These are phyloP conservation scores for Kwoniella pini DNA, from an alignment of 768 basidiomycete genomes.

Conservation along the genomic window DNA sequence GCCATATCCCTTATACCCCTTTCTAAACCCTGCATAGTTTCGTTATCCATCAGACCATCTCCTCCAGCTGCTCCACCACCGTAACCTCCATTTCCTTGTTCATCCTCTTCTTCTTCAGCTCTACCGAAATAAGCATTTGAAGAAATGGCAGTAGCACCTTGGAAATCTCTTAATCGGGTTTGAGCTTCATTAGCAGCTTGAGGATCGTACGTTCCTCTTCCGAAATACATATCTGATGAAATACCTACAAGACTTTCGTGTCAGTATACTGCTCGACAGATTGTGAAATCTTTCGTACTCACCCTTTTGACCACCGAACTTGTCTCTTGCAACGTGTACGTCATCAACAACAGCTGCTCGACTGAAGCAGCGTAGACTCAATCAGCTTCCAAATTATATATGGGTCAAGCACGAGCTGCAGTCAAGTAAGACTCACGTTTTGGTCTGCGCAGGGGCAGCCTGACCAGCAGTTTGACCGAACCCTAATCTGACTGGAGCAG, in stretches of 20 bases:
- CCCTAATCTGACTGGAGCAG: slow-evolving; percentile 42
- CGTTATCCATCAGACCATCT: slow-evolving; percentile 44
- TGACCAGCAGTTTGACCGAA: slow-evolving; percentile 50
- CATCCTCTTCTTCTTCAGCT: slow-evolving; percentile 70
- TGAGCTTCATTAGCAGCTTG: slow-evolving; percentile 71
- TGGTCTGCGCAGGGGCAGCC: slow-evolving; percentile 53
- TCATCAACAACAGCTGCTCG: slow-evolving; percentile 46
- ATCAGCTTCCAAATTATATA: no score
- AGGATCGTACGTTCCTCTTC: slow-evolving; percentile 82
- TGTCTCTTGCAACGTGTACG: slow-evolving; percentile 68
- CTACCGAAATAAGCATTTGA: slow-evolving; percentile 96
- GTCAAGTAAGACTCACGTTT: slow-evolving; percentile 35
- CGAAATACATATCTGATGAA: slow-evolving; percentile 97
- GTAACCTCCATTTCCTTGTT: slow-evolving; percentile 51
- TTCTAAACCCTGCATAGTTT: slow-evolving; percentile 50
- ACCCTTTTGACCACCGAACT: slow-evolving; percentile 84
- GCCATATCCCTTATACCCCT: slow-evolving; percentile 53
- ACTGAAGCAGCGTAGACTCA: no score
- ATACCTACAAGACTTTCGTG: slow-evolving; percentile 61
- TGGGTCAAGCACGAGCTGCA: no score
- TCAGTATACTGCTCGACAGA: background rate
- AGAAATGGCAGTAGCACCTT: slow-evolving; percentile 88
- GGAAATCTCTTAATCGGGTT: slow-evolving; percentile 76
- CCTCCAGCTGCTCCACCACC: slow-evolving; percentile 22
- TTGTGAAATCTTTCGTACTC: slow-evolving; percentile 10